Percentiles rank a stretch among this genome's conserved stretches.
These are phyloP conservation scores for Amylostereum areolatum DNA, from an alignment of 1,284 basidiomycete species.

Conservation along the genomic window DNA sequence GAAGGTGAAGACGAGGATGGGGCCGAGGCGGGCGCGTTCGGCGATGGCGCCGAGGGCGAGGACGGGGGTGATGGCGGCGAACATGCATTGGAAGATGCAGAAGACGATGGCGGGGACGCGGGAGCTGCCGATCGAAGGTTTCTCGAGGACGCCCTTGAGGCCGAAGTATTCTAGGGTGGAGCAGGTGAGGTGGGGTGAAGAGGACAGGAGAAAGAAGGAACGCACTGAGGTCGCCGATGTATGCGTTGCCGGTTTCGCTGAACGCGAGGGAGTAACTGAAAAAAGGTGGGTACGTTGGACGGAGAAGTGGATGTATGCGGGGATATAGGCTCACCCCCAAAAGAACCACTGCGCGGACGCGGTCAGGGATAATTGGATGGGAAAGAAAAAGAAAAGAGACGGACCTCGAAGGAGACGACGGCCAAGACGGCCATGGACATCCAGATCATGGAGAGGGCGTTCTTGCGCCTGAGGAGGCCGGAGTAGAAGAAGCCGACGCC, in stretches of 20 bases:
- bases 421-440: conserved; percentile 72
- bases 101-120: conserved; percentile 82
- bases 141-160: conserved; percentile 73
- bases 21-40: conserved; percentile 85
- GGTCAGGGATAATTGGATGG: no score
- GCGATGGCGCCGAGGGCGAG: conserved; percentile 90
- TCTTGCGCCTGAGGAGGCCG: conserved; percentile 80
- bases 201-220: conserved; percentile 2
- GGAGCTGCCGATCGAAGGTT: conserved; percentile 68
- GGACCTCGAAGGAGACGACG: conserved; percentile 41
- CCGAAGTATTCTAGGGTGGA: conserved; percentile 63
- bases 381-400: conserved; percentile 17
- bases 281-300: conserved; percentile 1
- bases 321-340: no score
- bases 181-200: background rate
- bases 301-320: background rate
- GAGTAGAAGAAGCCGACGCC: conserved; percentile 91
- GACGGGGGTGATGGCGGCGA: conserved; percentile 80
- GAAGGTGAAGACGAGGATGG: conserved; percentile 86
- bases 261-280: conserved; percentile 37
- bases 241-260: conserved; percentile 39
- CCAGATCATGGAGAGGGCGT: conserved; percentile 91
- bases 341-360: no score
- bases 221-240: conserved; percentile 34
- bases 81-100: conserved; percentile 88